phyloP scores from a whole-genome alignment of 2,329 filamentous ascomycete genomes.

The Fusarium nodosum region DNA sequence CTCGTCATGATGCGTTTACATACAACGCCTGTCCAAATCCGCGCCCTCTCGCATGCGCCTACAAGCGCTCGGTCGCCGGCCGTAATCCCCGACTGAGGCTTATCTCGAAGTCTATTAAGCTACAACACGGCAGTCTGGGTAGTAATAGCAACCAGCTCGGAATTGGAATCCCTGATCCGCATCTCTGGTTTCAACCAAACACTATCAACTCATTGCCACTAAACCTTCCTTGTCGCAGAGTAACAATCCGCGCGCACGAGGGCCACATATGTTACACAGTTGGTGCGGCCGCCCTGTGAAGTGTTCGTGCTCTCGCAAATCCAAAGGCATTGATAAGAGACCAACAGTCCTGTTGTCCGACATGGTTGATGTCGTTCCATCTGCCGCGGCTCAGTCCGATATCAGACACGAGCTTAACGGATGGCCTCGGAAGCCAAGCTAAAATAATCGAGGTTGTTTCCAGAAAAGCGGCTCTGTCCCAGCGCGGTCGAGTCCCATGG shows the following conservation, averaged over 20 bases:
- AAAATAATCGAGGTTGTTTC: conserved; percentile 35
- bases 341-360: conserved; percentile 28
- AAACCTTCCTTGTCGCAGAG: conserved; percentile 17
- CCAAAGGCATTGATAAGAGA: conserved; percentile 37
- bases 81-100: conserved; percentile 30
- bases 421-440: conserved; percentile 42
- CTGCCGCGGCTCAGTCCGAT: conserved; percentile 38
- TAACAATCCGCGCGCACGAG: conserved; percentile 9
- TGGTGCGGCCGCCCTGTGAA: conserved; percentile 3
- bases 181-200: conserved; percentile 15
- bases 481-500: conserved; percentile 15
- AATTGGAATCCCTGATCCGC: conserved; percentile 12
- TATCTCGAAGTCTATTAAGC: conserved; percentile 36
- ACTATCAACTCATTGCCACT: conserved; percentile 15
- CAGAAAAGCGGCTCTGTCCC: conserved; percentile 41
- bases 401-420: conserved; percentile 36
- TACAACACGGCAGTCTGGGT: background rate
- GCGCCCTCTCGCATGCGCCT: conserved; percentile 26
- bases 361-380: conserved; percentile 26
- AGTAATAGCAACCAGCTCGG: conserved; percentile 7
- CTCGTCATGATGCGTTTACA: conserved; percentile 41
- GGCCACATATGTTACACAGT: conserved; percentile 5
- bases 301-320: conserved; percentile 5
- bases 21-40: conserved; percentile 30
- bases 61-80: conserved; percentile 26